phyloP scores from a whole-genome alignment of 2,329 filamentous ascomycete species.

The Rosellinia necatrix region DNA sequence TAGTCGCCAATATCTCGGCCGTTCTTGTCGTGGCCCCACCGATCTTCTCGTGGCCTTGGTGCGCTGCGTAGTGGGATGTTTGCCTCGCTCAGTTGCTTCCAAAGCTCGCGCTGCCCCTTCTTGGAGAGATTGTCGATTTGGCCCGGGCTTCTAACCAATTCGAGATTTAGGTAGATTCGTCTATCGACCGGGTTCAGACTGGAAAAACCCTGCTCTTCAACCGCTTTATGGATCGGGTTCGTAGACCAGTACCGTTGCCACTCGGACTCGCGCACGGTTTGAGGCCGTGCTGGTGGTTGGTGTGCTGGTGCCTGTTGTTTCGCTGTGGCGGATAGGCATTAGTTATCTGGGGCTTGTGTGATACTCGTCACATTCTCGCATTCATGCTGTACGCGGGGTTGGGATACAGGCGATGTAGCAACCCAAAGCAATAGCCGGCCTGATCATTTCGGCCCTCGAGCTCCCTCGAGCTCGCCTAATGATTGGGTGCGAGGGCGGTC shows the following conservation, averaged over 20 bases:
- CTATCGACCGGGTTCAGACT: slow-evolving; percentile 54
- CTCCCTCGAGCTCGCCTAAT: slow-evolving; percentile 9
- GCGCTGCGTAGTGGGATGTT: slow-evolving; percentile 54
- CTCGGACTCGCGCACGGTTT: slow-evolving; percentile 55
- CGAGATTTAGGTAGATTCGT: slow-evolving; percentile 53
- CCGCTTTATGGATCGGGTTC: slow-evolving; percentile 53
- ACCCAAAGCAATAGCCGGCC: too few species aligned
- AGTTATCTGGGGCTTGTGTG: not conserved
- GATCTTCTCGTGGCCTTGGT: slow-evolving; percentile 35
- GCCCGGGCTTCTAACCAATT: slow-evolving; percentile 49
- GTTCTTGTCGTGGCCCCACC: slow-evolving; percentile 57
- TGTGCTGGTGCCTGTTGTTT: slow-evolving; percentile 34
- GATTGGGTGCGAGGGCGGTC: not conserved
- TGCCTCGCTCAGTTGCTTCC: slow-evolving; percentile 60
- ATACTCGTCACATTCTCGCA: not conserved
- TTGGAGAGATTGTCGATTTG: slow-evolving; percentile 44
- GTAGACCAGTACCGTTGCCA: slow-evolving; percentile 54
- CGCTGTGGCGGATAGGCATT: slow-evolving; percentile 25
- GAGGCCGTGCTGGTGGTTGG: slow-evolving; percentile 40
- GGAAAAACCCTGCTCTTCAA: slow-evolving; percentile 51
- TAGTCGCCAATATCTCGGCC: slow-evolving; percentile 57
- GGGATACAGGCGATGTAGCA: slow-evolving; percentile 8
- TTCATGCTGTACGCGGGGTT: not conserved
- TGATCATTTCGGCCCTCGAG: not conserved
- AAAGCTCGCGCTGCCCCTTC: slow-evolving; percentile 46